phyloP scores from a whole-genome alignment of 2,329 filamentous ascomycete species.

The Sclerotinia sclerotiorum region DNA sequence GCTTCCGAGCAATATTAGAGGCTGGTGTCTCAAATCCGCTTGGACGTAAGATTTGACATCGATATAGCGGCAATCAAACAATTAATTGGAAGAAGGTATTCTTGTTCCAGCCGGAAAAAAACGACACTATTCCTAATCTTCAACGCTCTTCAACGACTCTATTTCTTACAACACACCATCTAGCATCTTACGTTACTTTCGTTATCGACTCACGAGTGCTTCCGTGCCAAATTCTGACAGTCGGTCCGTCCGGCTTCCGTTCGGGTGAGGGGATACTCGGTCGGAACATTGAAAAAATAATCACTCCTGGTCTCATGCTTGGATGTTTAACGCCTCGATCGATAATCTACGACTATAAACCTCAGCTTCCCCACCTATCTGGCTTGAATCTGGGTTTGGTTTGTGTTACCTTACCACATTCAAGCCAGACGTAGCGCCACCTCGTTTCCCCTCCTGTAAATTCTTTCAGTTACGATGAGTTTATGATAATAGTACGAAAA shows the following conservation, averaged over 20 bases:
- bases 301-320: conserved; percentile 21
- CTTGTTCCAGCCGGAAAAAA: not conserved
- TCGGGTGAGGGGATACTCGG: conserved; percentile 1
- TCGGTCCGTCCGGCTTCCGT: conserved; percentile 18
- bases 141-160: not conserved
- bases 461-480: not conserved
- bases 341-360: conserved; percentile 19
- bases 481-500: conserved; percentile 12
- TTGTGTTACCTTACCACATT: not conserved
- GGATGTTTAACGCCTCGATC: conserved; percentile 15
- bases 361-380: conserved; percentile 18
- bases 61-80: conserved; percentile 9
- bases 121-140: not conserved
- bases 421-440: conserved; percentile 15
- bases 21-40: conserved; percentile 6
- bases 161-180: not conserved
- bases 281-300: conserved; percentile 9
- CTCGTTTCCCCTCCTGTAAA: not conserved
- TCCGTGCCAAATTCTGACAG: not conserved
- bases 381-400: not conserved
- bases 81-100: not conserved
- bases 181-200: not conserved
- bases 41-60: not conserved
- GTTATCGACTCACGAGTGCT: not conserved
- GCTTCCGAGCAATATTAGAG: conserved; percentile 12